Base-by-base conservation (phyloP, 306 rosid species). In the Malus asiatica region DNA sequence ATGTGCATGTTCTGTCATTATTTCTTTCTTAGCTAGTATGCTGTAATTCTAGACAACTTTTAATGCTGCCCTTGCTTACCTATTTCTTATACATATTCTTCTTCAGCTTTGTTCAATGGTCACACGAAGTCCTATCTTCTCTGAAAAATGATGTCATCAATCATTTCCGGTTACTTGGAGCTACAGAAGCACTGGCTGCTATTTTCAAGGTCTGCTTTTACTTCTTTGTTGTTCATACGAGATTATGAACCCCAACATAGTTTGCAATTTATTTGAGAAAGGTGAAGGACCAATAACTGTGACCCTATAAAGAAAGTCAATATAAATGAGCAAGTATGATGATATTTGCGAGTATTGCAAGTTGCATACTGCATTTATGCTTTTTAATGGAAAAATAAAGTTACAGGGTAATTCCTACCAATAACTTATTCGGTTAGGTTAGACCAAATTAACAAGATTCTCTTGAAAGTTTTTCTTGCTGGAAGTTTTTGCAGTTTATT, bases 81-180 rank as follows among this genome's bases (percentile, higher is more conserved):
- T 57, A 63, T 80, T 83, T 80, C 60, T 60, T 75, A 63, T n/a
- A 27, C 51, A 15, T 71, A 66, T 75, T 27, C 81, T 82, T 84
- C 92, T 82, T 84, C 92, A 95, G 98, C 92, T 95, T 95, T 79
- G 78, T 86, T 79, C 89, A 83, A 75, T 95, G 98, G 97, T 87
- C 98, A 13, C 93, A 90, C 33, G 88, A 86, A 66, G 96, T 86
- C 81, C 83, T 95, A 80, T 87, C 91, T 78, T 88, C 96, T 77
- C 79, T 33, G 42, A 83, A 78, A 9, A 89, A 87, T 74, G 95
- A 92, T 76, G 69, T 71, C 78, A 84, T 88, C 78, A 87, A 88
- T 68, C 93, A 88, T 80, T 90, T 95, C 72, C 91, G 80, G 76
- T 84, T 95, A 82, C 98, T 95, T 68, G 98, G 98, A 48, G 89